These are phyloP conservation scores for Metahyphopichia silvanorum DNA, from an alignment of 805 yeast species.

Conservation along the genomic window DNA sequence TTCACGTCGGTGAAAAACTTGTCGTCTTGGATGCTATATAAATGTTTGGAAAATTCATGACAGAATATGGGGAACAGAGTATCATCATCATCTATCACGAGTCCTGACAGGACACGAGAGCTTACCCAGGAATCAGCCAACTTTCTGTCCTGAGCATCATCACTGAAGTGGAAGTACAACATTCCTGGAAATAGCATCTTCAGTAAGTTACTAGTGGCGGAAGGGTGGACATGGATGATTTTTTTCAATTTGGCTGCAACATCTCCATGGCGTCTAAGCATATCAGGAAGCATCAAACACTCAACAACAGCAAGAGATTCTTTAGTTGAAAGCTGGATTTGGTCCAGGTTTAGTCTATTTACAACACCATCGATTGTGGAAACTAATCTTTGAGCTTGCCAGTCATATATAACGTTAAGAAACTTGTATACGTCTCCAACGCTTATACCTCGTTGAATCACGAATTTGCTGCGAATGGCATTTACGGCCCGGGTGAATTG, in stretches of 20 bases:
- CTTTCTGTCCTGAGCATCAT: slow-evolving; percentile 38
- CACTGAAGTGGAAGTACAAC: slow-evolving; percentile 54
- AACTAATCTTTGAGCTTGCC: slow-evolving; percentile 26
- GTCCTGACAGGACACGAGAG: too few species aligned
- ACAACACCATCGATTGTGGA: not conserved
- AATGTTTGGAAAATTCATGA: slow-evolving; percentile 55
- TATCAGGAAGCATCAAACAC: slow-evolving; percentile 50
- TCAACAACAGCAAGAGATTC: slow-evolving; percentile 33
- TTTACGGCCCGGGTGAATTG: slow-evolving; percentile 54
- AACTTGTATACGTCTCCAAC: slow-evolving; percentile 27
- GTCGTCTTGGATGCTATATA: slow-evolving; percentile 53
- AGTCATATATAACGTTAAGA: slow-evolving; percentile 28
- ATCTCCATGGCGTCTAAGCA: slow-evolving; percentile 37
- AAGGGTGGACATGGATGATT: too few species aligned
- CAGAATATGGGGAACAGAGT: too few species aligned
- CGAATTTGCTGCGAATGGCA: slow-evolving; percentile 48
- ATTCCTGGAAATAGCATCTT: slow-evolving; percentile 42
- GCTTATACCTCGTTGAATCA: slow-evolving; percentile 44
- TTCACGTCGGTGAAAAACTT: slow-evolving; percentile 39
- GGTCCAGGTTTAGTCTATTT: not conserved
- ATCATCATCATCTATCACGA: too few species aligned
- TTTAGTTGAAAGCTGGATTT: not conserved
- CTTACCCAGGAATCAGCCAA: slow-evolving; percentile 45
- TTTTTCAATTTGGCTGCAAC: slow-evolving; percentile 18
- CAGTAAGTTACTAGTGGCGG: not conserved